phyloP scores from a whole-genome alignment of 768 basidiomycete species.

The Coprinopsis sp. region DNA sequence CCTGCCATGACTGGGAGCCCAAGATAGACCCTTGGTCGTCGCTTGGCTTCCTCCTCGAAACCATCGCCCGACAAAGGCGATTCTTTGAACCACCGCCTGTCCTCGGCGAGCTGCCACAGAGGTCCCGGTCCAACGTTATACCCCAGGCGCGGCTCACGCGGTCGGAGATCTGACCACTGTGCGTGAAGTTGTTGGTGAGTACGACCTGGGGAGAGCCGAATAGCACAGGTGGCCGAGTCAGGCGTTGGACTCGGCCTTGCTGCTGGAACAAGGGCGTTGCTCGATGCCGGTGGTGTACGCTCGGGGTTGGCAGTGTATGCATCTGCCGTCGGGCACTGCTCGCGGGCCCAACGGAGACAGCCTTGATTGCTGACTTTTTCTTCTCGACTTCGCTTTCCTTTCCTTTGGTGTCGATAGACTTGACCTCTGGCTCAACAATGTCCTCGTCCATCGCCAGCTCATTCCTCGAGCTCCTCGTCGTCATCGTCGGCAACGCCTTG shows the following conservation, averaged over 20 bases:
- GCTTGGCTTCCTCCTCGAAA: constrained; percentile 40
- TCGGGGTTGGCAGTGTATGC: constrained; percentile 59
- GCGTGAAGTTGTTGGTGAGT: constrained; percentile 55
- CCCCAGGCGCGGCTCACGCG: constrained; percentile 71
- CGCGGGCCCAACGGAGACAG: constrained; percentile 11
- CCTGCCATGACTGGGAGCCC: constrained; percentile 38
- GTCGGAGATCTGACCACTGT: constrained; percentile 41
- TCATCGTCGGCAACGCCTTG: constrained; percentile 17
- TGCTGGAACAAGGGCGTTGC: constrained; percentile 56
- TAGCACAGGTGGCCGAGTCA: constrained; percentile 43
- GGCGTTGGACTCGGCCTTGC: constrained; percentile 54
- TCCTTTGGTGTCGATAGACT: constrained; percentile 19
- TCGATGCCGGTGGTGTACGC: constrained; percentile 68
- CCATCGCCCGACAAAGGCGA: constrained; percentile 29
- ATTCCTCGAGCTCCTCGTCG: constrained; percentile 27
- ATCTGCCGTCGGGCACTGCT: constrained; percentile 41
- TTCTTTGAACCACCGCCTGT: constrained; percentile 76
- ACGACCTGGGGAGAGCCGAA: constrained; percentile 41
- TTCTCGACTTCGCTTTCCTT: constrained; percentile 24
- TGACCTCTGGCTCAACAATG: constrained; percentile 17
- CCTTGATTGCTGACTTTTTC: constrained; percentile 11
- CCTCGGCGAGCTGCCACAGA: constrained; percentile 75
- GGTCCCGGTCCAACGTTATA: constrained; percentile 74
- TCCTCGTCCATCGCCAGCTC: constrained; percentile 25
- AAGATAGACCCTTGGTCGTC: constrained; percentile 57